Evolutionary conservation across 108 stramenopile genomes (phyloP).

Genomic region (Fistulifera pelliculosa): DNA sequence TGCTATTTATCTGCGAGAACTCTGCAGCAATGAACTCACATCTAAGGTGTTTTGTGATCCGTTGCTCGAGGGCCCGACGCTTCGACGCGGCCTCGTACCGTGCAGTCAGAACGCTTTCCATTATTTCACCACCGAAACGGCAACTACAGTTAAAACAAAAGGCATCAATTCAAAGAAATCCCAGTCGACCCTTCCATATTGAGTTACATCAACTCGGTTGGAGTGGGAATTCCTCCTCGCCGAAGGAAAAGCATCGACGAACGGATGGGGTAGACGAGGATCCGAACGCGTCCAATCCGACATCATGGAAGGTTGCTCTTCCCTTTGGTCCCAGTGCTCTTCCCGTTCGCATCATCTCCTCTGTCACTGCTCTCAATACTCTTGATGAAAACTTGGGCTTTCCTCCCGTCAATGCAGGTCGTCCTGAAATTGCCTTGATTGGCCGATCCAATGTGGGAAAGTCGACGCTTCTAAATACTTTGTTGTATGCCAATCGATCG

Average conservation of each 20-base stretch:
- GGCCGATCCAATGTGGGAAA: constrained; percentile 83
- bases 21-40: too few species aligned
- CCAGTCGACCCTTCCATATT: constrained; percentile 53
- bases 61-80: too few species aligned
- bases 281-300: not conserved
- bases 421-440: constrained; percentile 37
- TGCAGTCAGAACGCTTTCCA: too few species aligned
- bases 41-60: too few species aligned
- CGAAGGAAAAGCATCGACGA: constrained; percentile 5
- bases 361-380: not conserved
- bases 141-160: not conserved
- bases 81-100: too few species aligned
- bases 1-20: too few species aligned
- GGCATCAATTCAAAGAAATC: constrained; percentile 19
- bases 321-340: constrained; percentile 8
- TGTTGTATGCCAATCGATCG: constrained; percentile 37
- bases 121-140: not conserved
- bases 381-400: constrained; percentile 5
- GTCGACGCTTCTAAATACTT: constrained; percentile 60
- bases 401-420: not conserved
- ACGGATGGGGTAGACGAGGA: not conserved
- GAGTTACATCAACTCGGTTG: constrained; percentile 47
- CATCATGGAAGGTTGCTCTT: not conserved
- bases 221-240: constrained; percentile 41
- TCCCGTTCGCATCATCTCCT: constrained; percentile 6